A percentile compares a stretch with the other conserved stretches of the same genome.
These are phyloP conservation scores for Rhododendron henanense DNA, from an alignment of 148 eudicot species.

Conservation along the genomic window DNA sequence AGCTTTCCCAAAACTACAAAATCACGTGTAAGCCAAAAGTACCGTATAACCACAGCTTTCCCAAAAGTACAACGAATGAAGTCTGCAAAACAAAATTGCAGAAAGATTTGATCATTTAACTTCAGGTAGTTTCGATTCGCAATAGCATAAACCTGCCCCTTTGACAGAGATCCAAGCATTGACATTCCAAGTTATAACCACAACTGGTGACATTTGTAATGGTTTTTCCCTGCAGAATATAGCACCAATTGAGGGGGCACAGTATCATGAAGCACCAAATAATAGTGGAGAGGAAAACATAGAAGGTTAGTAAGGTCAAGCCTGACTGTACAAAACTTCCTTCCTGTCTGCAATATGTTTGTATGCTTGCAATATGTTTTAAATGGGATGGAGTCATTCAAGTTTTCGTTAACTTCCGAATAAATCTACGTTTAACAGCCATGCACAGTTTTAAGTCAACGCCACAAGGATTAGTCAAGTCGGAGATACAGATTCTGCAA, in stretches of 20 bases:
- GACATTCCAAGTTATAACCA: neutral
- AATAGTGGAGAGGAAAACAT: conserved; percentile 10
- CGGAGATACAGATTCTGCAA: neutral
- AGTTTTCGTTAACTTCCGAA: neutral
- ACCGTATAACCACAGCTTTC: too few relatives aligned
- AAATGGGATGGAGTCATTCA: neutral
- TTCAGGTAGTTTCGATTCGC: neutral
- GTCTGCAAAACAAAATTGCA: neutral
- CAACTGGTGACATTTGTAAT: neutral
- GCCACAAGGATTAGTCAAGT: neutral
- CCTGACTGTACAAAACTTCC: neutral
- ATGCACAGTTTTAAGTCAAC: neutral
- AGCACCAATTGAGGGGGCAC: conserved; percentile 13
- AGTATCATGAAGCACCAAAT: conserved; percentile 16
- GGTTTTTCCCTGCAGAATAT: conserved; percentile 17
- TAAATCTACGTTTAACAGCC: neutral
- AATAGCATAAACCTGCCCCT: neutral
- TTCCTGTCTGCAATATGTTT: neutral
- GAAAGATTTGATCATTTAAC: neutral
- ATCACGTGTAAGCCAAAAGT: neutral
- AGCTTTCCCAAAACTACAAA: neutral
- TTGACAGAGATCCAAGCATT: neutral
- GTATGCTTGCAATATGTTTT: neutral
- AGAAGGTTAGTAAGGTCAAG: conserved; percentile 22
- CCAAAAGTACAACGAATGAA: neutral